A percentile compares a stretch with the other conserved stretches of the same genome.
Evolutionary conservation across 805 yeast genomes (phyloP).

Genomic region (Ogataea trehalophila): DNA sequence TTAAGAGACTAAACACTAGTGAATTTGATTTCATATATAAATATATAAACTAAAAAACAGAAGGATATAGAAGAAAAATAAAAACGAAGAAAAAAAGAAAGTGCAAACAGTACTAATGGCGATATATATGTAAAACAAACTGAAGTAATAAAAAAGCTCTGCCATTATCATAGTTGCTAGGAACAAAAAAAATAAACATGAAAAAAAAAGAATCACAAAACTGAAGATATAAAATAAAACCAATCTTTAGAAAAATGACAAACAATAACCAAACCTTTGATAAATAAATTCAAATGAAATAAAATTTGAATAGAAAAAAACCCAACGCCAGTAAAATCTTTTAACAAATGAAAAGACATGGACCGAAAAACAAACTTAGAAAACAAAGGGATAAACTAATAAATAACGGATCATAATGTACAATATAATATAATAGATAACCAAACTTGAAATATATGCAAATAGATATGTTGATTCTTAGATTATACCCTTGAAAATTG

Average conservation of each 20-base stretch:
- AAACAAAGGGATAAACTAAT: no score
- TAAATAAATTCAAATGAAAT: slow-evolving; percentile 1
- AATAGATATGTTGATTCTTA: no score
- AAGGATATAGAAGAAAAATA: not conserved
- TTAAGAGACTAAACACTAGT: no score
- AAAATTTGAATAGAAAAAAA: not conserved
- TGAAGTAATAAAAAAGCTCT: not conserved
- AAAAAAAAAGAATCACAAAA: not conserved
- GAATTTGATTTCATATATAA: no score
- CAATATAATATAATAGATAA: no score
- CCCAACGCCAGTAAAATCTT: no score
- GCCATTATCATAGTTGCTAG: not conserved
- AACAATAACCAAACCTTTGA: not conserved
- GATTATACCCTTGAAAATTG: no score
- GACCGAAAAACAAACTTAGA: no score
- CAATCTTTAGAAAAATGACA: not conserved
- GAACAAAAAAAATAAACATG: not conserved
- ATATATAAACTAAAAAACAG: not conserved
- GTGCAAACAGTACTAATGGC: not conserved
- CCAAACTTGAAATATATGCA: no score
- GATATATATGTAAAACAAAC: not conserved
- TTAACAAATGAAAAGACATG: no score
- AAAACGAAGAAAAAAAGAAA: not conserved
- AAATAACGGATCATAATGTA: no score
- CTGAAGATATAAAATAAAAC: not conserved